Evolutionary conservation across 306 rosid species (phyloP).

Genomic region (Pterocarpus santalinus): DNA sequence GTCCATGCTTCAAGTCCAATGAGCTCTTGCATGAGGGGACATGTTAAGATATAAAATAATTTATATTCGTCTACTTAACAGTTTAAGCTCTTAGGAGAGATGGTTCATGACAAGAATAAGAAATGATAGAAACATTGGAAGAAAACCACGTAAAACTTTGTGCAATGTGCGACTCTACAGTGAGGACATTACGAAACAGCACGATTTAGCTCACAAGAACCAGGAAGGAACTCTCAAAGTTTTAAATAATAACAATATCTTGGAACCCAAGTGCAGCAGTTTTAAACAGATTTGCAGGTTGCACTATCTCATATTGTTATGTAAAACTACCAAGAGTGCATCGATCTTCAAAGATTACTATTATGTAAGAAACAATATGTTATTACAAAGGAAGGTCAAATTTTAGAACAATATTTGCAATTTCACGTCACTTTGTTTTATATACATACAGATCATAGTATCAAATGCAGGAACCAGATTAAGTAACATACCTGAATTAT

Average conservation of each 20-base stretch:
- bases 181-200: constrained; percentile 26
- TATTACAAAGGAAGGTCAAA: constrained; percentile 33
- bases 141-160: background rate
- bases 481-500: constrained; percentile 77
- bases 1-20: too few species aligned
- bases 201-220: constrained; percentile 29
- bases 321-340: constrained; percentile 17
- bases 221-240: constrained; percentile 23
- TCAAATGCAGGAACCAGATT: constrained; percentile 32
- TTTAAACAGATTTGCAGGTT: constrained; percentile 19
- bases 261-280: constrained; percentile 35
- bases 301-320: background rate
- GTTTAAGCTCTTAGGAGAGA: too few species aligned
- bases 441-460: constrained; percentile 27
- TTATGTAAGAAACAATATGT: constrained; percentile 5
- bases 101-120: background rate
- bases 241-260: constrained; percentile 31
- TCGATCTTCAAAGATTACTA: constrained; percentile 26
- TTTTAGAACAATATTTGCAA: constrained; percentile 27
- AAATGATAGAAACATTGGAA: background rate
- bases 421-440: constrained; percentile 23
- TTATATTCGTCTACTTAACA: too few species aligned
- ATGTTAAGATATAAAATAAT: too few species aligned
- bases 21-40: too few species aligned
- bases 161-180: background rate